phyloP scores from a whole-genome alignment of 2,329 filamentous ascomycete species.

The Emmonsia crescens region DNA sequence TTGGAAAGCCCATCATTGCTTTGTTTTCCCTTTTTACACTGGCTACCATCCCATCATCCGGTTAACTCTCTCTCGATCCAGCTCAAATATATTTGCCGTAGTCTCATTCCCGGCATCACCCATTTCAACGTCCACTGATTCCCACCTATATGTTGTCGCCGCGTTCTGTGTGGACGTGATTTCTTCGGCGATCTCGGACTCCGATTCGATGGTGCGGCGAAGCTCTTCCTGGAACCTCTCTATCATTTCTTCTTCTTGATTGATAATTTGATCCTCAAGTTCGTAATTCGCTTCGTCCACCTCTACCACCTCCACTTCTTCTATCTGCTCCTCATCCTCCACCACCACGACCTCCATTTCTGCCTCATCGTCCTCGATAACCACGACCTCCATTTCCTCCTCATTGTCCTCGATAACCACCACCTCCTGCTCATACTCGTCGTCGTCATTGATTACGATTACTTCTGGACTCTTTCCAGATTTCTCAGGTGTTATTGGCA shows the following conservation, averaged over 20 bases:
- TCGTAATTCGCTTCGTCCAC: not conserved
- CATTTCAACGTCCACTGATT: not conserved
- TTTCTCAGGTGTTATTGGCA: constrained; percentile 1
- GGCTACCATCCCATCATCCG: not conserved
- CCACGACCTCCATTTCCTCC: not conserved
- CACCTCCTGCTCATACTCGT: not conserved
- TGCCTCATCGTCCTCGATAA: not conserved
- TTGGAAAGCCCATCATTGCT: no score
- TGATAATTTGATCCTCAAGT: not conserved
- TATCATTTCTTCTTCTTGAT: not conserved
- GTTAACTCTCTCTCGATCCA: not conserved
- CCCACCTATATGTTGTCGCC: not conserved
- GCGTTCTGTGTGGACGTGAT: not conserved
- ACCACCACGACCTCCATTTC: not conserved
- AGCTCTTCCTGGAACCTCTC: not conserved
- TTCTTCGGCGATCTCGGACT: not conserved
- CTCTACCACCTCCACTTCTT: not conserved
- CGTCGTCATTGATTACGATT: constrained; percentile 1
- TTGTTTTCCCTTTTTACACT: no score
- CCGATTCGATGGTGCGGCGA: not conserved
- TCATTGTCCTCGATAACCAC: not conserved
- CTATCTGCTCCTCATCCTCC: not conserved
- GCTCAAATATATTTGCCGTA: not conserved
- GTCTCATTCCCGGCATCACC: not conserved
- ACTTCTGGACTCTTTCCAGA: not conserved